Evolutionary conservation across 345 rosid species (phyloP), one percentile per base, ranked within the genome.

Genomic region (Acer yangbiense): DNA sequence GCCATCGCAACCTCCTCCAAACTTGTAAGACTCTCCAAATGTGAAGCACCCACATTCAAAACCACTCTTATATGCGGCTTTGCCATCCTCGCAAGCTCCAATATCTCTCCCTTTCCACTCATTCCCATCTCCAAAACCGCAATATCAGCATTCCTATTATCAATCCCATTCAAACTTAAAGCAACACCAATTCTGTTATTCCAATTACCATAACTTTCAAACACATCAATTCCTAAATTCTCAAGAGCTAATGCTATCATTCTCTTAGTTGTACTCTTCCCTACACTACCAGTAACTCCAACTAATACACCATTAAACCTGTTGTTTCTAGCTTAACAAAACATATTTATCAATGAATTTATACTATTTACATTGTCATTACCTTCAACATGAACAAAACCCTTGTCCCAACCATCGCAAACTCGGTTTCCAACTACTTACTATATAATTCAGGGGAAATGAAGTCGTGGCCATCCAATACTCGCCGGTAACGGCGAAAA

Each of bases 71-170:
- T 35, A 7, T 43, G 16, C 1, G 84, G 86, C 64, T 80, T 81
- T 7, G 80, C 82, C 73, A 81, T 65, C 64, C 78, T 62, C 1
- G 78, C 84, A 46, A 81, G 68, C 81, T 84, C 84, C 82, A 84
- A 78, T 13, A 81, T 72, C 80, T 84, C 71, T 72, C 84, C 84
- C 69, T 78, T 84, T 43, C 46, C 66, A 68, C 79, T 52, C 86
- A 78, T 84, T 44, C 86, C 82, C 84, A 81, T 84, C 80, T 78
- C 86, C 76, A 84, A 64, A 67, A 78, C 68, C 9, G 68, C 78
- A 27, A 78, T 35, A 32, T 32, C 77, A 13, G 20, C 79, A 76
- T 69, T 64, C 66, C 74, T 68, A 61, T 32, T 32, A 61, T 74
- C 76, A 63, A 81, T 54, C 39, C 76, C 78, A 62, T 78, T 80